Evolutionary conservation across 2,329 filamentous ascomycete species (phyloP).

Genomic region (Aspergillus fumigatus): DNA sequence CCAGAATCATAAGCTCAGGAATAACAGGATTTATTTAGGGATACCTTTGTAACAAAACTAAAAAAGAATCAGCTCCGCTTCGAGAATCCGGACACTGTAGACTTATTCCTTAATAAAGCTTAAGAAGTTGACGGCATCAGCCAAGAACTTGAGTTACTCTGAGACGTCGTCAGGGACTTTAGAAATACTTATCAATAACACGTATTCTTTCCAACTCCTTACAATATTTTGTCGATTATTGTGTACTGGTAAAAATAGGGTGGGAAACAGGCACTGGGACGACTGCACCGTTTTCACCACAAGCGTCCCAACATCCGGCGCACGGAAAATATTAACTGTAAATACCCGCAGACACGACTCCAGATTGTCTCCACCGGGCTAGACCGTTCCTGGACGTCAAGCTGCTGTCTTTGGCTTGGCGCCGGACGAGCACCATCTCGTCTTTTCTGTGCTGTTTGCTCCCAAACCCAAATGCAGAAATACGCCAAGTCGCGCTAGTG

Average conservation of each 20-base stretch:
- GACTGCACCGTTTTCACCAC: constrained; percentile 3
- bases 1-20: neutral
- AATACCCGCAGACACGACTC: constrained; percentile 24
- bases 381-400: constrained; percentile 24
- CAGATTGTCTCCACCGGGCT: constrained; percentile 22
- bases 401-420: constrained; percentile 21
- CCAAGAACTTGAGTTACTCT: neutral
- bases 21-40: neutral
- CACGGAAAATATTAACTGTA: constrained; percentile 26
- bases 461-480: no score
- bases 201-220: neutral
- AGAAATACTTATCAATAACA: neutral
- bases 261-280: neutral
- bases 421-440: constrained; percentile 23
- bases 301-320: constrained; percentile 8
- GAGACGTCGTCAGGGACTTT: neutral
- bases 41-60: neutral
- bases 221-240: neutral
- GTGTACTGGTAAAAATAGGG: neutral
- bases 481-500: no score
- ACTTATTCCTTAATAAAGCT: neutral
- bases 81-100: neutral
- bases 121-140: neutral
- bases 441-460: constrained; percentile 16
- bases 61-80: neutral